Evolutionary conservation across 805 yeast genomes (phyloP).

Genomic region (Hanseniaspora valbyensis): DNA sequence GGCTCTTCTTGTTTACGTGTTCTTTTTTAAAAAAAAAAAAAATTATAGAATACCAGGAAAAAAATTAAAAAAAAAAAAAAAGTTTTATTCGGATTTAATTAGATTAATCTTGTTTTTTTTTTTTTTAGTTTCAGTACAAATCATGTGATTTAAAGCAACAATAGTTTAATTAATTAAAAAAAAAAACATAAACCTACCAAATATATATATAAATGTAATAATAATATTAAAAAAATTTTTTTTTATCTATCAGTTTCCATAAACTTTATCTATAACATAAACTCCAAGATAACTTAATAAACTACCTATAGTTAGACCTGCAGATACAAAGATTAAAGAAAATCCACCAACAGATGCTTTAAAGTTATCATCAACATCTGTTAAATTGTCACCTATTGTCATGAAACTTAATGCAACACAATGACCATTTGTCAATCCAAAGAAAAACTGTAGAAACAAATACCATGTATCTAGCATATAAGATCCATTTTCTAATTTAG

Average conservation of each 20-base stretch:
- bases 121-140: too few relatives aligned
- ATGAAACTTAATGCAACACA: slow-evolving; percentile 69
- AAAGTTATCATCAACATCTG: slow-evolving; percentile 43
- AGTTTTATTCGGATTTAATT: too few relatives aligned
- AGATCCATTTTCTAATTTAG: slow-evolving; percentile 17
- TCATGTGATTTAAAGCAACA: too few relatives aligned
- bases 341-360: slow-evolving; percentile 92
- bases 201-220: neutral
- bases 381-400: slow-evolving; percentile 52
- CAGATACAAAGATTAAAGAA: slow-evolving; percentile 64
- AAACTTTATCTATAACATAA: slow-evolving; percentile 17
- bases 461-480: slow-evolving; percentile 55
- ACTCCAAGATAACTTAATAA: slow-evolving; percentile 61
- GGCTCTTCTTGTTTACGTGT: slow-evolving; percentile 6
- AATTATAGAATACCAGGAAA: too few relatives aligned
- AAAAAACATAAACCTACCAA: neutral
- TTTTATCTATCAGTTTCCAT: neutral
- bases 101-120: too few relatives aligned
- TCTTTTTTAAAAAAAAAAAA: too few relatives aligned
- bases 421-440: slow-evolving; percentile 86
- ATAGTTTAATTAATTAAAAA: too few relatives aligned
- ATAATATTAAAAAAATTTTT: too few relatives aligned
- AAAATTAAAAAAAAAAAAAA: too few relatives aligned
- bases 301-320: slow-evolving; percentile 74
- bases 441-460: slow-evolving; percentile 55